Evolutionary conservation across 2,329 filamentous ascomycete species (phyloP), one percentile per base, ranked within the genome.

Genomic region (Nigrograna mackinnonii): DNA sequence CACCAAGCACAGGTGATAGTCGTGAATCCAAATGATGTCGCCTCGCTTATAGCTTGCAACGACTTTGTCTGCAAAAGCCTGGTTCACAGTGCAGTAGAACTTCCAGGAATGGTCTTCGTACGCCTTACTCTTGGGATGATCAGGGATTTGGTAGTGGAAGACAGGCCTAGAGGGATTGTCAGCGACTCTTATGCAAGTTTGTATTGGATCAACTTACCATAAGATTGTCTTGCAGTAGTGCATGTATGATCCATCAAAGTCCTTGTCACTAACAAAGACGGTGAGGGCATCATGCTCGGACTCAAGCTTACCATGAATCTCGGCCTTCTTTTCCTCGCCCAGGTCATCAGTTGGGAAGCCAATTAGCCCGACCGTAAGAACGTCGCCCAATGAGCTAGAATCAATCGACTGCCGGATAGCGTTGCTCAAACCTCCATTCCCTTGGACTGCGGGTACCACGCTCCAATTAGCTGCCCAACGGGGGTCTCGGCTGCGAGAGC

Each of bases 151-250:
- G 68, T 97, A 97, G 71, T 97, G 91, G 69, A 97, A 95, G 46
- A 96, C 91, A 1, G 92, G 92, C n/a, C n/a, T n/a, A n/a, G n/a
- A n/a, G n/a, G n/a, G n/a, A n/a, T n/a, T n/a, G n/a, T n/a, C n/a
- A n/a, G n/a, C n/a, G n/a, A n/a, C n/a, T n/a, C n/a, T n/a, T n/a
- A n/a, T n/a, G n/a, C n/a, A n/a, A n/a, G n/a, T n/a, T n/a, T n/a
- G n/a, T n/a, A n/a, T n/a, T n/a, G n/a, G n/a, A n/a, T n/a, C n/a
- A n/a, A n/a, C n/a, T n/a, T n/a, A n/a, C 92, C 92, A 97, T 5
- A 97, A 78, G 41, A 97, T 96, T 62, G 92, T 90, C 74, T 97
- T 97, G 84, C 91, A 96, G 66, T 94, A 97, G 70, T 96, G 91
- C 11, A 86, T 83, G 64, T 97, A 97, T 70, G 96, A 91, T 1